A percentile compares a stretch with the other conserved stretches of the same genome.
These are phyloP conservation scores for Patellaria atrata DNA, from an alignment of 495 filamentous ascomycete species.

Conservation along the genomic window DNA sequence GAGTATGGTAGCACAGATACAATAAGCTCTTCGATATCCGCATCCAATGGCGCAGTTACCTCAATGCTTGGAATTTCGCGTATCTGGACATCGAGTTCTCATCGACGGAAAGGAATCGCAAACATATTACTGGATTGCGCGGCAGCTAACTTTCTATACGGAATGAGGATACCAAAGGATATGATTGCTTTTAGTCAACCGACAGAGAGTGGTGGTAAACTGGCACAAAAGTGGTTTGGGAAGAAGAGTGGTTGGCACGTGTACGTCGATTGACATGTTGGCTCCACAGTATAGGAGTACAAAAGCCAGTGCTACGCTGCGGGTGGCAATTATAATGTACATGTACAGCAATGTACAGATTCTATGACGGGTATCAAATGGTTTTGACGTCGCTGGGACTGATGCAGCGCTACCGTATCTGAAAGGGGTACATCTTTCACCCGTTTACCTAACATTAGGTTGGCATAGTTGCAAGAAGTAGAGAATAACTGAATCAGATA, in stretches of 20 bases:
- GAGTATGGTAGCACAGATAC: too few species aligned
- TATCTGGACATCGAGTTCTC: constrained; percentile 53
- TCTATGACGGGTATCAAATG: too few species aligned
- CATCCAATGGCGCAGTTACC: constrained; percentile 18
- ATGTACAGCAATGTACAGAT: too few species aligned
- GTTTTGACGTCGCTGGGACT: too few species aligned
- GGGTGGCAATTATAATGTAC: too few species aligned
- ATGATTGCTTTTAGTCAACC: constrained; percentile 60
- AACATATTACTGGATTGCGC: constrained; percentile 47
- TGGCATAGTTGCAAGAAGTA: too few species aligned
- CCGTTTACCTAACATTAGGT: too few species aligned
- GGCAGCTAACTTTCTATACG: constrained; percentile 49
- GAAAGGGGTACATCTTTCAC: too few species aligned
- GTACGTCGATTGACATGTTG: constrained; percentile 24
- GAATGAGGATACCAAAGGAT: constrained; percentile 47
- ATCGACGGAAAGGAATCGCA: constrained; percentile 47
- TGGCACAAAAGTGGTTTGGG: constrained; percentile 53
- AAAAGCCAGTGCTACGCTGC: too few species aligned
- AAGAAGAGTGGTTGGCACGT: constrained; percentile 26
- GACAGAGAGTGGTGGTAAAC: constrained; percentile 49
- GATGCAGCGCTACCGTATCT: too few species aligned
- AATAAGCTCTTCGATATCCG: constrained; percentile 28
- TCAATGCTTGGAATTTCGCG: constrained; percentile 55
- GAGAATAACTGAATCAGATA: too few species aligned
- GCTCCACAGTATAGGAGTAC: too few species aligned